Base-by-base conservation (phyloP, 1,284 basidiomycete genomes). In the Malassezia sp. region DNA sequence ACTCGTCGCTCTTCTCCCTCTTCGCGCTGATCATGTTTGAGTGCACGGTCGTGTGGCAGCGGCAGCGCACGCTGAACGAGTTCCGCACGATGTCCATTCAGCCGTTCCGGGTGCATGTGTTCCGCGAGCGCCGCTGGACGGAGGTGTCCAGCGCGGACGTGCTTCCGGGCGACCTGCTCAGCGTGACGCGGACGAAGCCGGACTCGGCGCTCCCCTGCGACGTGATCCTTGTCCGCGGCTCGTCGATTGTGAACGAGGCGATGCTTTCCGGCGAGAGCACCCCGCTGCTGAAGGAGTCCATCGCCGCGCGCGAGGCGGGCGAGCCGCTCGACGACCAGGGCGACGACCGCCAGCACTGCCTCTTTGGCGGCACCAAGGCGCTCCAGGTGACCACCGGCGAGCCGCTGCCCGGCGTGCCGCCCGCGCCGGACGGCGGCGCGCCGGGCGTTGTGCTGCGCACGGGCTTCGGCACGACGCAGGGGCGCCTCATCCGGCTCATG, bases 1-100 rank as follows among this genome's bases (percentile, higher is more conserved):
- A 58, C 49, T 67, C 64, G 39, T 64, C 63, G 24, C 60, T 70
- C 24, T 67, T 70, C 50, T 67, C 67, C 3, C 59, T 70, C 30
- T 70, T 70, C 53, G 67, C 66, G 56, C 56, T 70, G 24, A 44
- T 70, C 43, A 60, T 64, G 9, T 70, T 70, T 34, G 67, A 70
- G 46, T 63, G 63, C 56, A 70, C 67, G 20, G 63, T 66, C 37
- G 67, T 68, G 30, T 59, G 60, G 51, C 64, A 68, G 55, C 61
- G 67, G 20, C 42, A 67, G 29, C 61, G 63, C 17, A 68, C 67
- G 11, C 52, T 70, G n/a, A 63, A 56, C 55, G 67, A 70, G 48
- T 70, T 70, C 52, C 56, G 67, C 26, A 66, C 67, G 33, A 70
- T 70, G 67, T 68, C 67, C 9, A 70, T 70, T 48, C 55, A 67